Evolutionary conservation across 2,329 filamentous ascomycete species (phyloP).

Genomic region (Dichotomopilus funicola): DNA sequence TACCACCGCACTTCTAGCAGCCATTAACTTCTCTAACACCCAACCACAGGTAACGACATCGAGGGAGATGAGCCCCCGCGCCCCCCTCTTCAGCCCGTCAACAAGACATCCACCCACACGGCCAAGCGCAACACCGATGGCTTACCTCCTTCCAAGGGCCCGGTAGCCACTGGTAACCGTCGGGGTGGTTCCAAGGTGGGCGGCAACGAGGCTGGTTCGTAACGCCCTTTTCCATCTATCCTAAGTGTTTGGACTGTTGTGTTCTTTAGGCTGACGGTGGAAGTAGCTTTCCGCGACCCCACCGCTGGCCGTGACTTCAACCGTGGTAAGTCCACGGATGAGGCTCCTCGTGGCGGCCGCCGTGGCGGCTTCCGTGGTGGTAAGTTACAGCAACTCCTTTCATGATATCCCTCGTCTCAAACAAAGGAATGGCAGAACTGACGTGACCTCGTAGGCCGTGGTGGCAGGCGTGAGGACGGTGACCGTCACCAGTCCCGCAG

Average conservation of each 20-base stretch:
- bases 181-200: slow-evolving; percentile 50
- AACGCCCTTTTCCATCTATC: neutral
- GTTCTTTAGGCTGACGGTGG: slow-evolving; percentile 14
- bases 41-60: slow-evolving; percentile 51
- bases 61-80: slow-evolving; percentile 66
- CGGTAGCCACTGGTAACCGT: slow-evolving; percentile 35
- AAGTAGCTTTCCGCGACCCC: slow-evolving; percentile 80
- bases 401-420: neutral
- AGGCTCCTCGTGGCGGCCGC: slow-evolving; percentile 49
- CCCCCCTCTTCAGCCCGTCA: slow-evolving; percentile 80
- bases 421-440: neutral
- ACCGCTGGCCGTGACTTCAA: slow-evolving; percentile 75
- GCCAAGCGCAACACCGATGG: slow-evolving; percentile 80
- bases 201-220: slow-evolving; percentile 85
- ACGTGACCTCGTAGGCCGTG: slow-evolving; percentile 39
- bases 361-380: slow-evolving; percentile 53
- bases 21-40: slow-evolving; percentile 12
- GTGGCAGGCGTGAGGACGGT: slow-evolving; percentile 48
- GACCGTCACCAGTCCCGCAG: slow-evolving; percentile 49
- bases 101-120: slow-evolving; percentile 70
- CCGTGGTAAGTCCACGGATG: slow-evolving; percentile 71
- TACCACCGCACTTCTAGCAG: slow-evolving; percentile 2
- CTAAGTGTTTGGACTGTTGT: neutral
- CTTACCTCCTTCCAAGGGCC: slow-evolving; percentile 50
- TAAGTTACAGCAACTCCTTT: neutral